Percentiles rank a stretch among this genome's conserved stretches.
phyloP scores from a whole-genome alignment of 2,329 filamentous ascomycete genomes.

The Fusarium staphyleae region DNA sequence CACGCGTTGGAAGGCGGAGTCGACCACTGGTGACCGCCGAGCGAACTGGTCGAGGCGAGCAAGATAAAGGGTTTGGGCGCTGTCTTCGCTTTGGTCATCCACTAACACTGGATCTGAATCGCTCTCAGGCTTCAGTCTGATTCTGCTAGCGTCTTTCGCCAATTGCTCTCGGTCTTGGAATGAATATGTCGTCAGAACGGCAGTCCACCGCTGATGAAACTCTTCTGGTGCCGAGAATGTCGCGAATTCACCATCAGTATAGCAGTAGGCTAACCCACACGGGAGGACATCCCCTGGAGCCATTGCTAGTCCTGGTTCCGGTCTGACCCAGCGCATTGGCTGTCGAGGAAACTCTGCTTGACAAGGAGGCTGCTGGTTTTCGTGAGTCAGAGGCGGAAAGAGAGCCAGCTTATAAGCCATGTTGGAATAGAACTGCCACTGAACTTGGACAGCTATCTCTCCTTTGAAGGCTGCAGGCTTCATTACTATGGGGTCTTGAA shows the following conservation, averaged over 20 bases:
- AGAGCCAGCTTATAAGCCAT: not conserved
- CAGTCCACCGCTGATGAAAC: constrained; percentile 2
- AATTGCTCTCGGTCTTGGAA: not conserved
- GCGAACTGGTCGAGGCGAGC: not conserved
- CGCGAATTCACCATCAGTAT: not conserved
- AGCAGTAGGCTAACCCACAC: not conserved
- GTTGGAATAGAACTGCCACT: constrained; percentile 13
- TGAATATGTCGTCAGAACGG: not conserved
- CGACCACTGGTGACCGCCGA: not conserved
- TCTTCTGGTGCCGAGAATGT: not conserved
- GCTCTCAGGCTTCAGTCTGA: not conserved
- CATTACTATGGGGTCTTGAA: constrained; percentile 10
- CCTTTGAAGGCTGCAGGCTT: not conserved
- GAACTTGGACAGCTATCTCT: constrained; percentile 11
- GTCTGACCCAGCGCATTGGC: constrained; percentile 2
- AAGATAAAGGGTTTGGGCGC: not conserved
- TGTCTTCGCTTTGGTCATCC: not conserved
- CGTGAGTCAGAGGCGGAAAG: not conserved
- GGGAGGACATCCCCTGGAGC: not conserved
- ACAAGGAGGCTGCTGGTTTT: not conserved
- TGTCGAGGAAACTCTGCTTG: not conserved
- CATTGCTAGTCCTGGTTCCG: not conserved
- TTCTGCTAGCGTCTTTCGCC: not conserved
- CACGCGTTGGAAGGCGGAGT: not conserved
- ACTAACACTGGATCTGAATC: not conserved